Evolutionary conservation across 805 yeast genomes (phyloP).

Genomic region (Priceomyces carsonii): DNA sequence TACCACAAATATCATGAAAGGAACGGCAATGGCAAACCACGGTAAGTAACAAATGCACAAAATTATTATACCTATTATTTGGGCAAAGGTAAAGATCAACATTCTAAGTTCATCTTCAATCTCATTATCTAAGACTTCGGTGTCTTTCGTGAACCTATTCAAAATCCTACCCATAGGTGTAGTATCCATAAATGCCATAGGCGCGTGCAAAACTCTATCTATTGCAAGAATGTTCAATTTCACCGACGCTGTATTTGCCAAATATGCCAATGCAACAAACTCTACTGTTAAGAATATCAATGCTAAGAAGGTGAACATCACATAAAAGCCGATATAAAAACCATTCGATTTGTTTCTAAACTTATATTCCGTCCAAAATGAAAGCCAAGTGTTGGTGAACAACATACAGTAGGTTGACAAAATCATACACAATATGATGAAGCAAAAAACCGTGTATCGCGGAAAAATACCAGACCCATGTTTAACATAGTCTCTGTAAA

Average conservation of each 20-base stretch:
- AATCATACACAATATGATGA: constrained; percentile 19
- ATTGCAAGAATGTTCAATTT: constrained; percentile 64
- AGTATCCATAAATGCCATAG: constrained; percentile 81
- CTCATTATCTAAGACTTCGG: constrained; percentile 81
- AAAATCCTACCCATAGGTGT: constrained; percentile 87
- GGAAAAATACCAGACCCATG: constrained; percentile 56
- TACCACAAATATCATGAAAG: constrained; percentile 26
- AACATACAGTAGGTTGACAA: constrained; percentile 52
- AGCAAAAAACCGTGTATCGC: constrained; percentile 20
- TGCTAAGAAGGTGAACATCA: constrained; percentile 56
- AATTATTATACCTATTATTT: constrained; percentile 55
- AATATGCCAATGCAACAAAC: constrained; percentile 48
- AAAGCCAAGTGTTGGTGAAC: constrained; percentile 75
- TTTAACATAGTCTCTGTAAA: constrained; percentile 51
- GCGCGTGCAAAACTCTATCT: constrained; percentile 63
- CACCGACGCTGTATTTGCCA: constrained; percentile 55
- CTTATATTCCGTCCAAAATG: constrained; percentile 72
- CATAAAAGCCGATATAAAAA: constrained; percentile 74
- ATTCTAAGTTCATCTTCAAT: constrained; percentile 68
- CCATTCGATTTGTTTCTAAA: constrained; percentile 48
- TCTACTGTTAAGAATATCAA: constrained; percentile 43
- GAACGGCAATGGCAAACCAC: constrained; percentile 42
- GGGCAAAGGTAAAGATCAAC: constrained; percentile 53
- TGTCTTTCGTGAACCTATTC: constrained; percentile 85
- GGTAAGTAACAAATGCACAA: constrained; percentile 39